Conservation (phyloP, 2,329 filamentous ascomycete genomes). For the Phoma sp. region DNA sequence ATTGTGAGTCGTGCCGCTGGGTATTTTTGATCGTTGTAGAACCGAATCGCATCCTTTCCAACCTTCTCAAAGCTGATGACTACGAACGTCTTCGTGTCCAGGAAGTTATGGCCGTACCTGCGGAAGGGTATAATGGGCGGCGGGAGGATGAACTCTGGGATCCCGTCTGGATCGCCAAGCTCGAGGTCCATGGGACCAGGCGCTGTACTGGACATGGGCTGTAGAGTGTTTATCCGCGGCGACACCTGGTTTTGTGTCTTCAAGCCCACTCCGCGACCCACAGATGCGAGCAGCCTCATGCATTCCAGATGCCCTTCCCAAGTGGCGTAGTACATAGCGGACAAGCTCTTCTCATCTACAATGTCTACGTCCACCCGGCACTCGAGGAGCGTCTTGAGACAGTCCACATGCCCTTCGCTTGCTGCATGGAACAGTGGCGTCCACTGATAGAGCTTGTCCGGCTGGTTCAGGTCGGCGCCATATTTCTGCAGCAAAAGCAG, state of each 20-base stretch:
- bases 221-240: constrained; percentile 50
- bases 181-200: constrained; percentile 61
- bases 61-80: constrained; percentile 86
- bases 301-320: constrained; percentile 97
- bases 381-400: constrained; percentile 80
- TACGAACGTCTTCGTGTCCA: constrained; percentile 96
- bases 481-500: constrained; percentile 82
- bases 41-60: constrained; percentile 78
- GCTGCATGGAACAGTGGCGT: constrained; percentile 95
- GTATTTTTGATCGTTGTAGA: constrained; percentile 97
- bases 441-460: constrained; percentile 97
- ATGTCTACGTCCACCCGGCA: constrained; percentile 79
- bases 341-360: constrained; percentile 88
- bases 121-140: constrained; percentile 95
- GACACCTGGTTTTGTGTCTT: constrained; percentile 43
- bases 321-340: constrained; percentile 96
- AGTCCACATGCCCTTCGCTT: constrained; percentile 92
- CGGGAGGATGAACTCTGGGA: constrained; percentile 88
- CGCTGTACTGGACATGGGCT: constrained; percentile 44
- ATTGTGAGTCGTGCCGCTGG: constrained; percentile 94
- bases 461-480: constrained; percentile 87
- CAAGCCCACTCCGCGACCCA: constrained; percentile 44
- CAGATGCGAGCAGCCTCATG: constrained; percentile 81
- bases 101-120: constrained; percentile 96
- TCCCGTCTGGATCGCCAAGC: constrained; percentile 77